Conservation (phyloP, 139 green algal species). For the Nannochloris sp. region DNA sequence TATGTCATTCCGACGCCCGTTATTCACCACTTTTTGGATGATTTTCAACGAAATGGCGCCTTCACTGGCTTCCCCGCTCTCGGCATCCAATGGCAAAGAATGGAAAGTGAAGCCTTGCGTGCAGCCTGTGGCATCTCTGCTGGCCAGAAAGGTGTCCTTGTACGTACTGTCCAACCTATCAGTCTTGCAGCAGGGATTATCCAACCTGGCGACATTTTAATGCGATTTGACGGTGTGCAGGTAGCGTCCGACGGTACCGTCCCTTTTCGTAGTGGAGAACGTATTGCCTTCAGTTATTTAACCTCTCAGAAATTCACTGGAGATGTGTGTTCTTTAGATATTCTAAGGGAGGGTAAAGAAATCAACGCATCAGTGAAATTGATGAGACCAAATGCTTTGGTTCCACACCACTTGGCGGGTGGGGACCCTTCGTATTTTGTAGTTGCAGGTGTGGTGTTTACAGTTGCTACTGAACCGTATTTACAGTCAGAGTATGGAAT, state of each 20-base stretch:
- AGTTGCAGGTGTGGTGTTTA: slow-evolving; percentile 56
- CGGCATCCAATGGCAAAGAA: slow-evolving; percentile 62
- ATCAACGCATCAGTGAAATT: slow-evolving; percentile 28
- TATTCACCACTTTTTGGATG: slow-evolving; percentile 68
- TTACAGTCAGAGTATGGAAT: slow-evolving; percentile 69
- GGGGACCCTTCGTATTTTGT: slow-evolving; percentile 81
- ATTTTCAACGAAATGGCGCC: slow-evolving; percentile 45
- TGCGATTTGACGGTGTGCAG: slow-evolving; percentile 86
- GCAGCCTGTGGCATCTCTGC: slow-evolving; percentile 26
- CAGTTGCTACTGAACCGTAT: slow-evolving; percentile 58
- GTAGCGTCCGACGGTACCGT: slow-evolving; percentile 84
- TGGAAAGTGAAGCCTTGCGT: slow-evolving; percentile 56
- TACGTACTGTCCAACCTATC: slow-evolving; percentile 66
- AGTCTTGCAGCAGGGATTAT: slow-evolving; percentile 41
- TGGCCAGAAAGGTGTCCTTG: slow-evolving; percentile 61
- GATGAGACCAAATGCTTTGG: slow-evolving; percentile 13
- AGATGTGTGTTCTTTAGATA: slow-evolving; percentile 56
- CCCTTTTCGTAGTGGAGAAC: slow-evolving; percentile 88
- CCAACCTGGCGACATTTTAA: slow-evolving; percentile 71
- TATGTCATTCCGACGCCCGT: slow-evolving; percentile 57
- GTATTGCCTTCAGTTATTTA: slow-evolving; percentile 93
- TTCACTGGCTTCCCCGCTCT: slow-evolving; percentile 73
- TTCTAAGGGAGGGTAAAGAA: slow-evolving; percentile 57
- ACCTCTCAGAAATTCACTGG: slow-evolving; percentile 87
- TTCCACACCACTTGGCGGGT: slow-evolving; percentile 39